phyloP scores from a whole-genome alignment of 495 filamentous ascomycete genomes.

The Lasiosphaeria hispida region DNA sequence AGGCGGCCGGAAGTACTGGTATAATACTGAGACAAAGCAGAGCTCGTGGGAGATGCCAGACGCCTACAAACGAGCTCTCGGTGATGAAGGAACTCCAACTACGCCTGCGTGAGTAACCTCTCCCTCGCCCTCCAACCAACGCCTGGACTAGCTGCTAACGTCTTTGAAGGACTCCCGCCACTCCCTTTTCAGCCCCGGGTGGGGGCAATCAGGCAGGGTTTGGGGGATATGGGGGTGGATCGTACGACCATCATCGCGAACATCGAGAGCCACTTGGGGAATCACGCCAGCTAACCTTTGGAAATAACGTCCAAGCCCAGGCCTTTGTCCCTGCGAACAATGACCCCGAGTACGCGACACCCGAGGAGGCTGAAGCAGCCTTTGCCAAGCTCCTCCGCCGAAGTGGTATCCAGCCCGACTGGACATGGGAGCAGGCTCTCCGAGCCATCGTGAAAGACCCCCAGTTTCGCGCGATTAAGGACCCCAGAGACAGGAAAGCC shows the following conservation, averaged over 20 bases:
- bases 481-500: conserved; percentile 85
- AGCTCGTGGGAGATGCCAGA: conserved; percentile 96
- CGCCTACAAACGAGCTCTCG: conserved; percentile 70
- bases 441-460: conserved; percentile 87
- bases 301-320: conserved; percentile 62
- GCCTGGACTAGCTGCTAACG: conserved; percentile 9
- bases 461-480: conserved; percentile 89
- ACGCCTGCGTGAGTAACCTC: conserved; percentile 58
- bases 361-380: conserved; percentile 90
- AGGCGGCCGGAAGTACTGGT: conserved; percentile 89
- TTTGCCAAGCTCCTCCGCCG: conserved; percentile 89
- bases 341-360: conserved; percentile 79
- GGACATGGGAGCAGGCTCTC: conserved; percentile 90
- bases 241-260: conserved; percentile 35
- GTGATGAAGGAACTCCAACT: conserved; percentile 43
- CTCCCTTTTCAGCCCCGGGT: conserved; percentile 66
- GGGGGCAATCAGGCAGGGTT: conserved; percentile 45
- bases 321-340: conserved; percentile 60
- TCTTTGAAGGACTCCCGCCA: conserved; percentile 46
- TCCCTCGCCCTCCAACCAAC: conserved; percentile 12
- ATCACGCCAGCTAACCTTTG: conserved; percentile 68
- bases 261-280: conserved; percentile 56
- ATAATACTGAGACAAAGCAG: conserved; percentile 84
- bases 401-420: conserved; percentile 81
- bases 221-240: conserved; percentile 24